Base-by-base conservation (phyloP, 2,329 filamentous ascomycete genomes). In the Kalmusia sp. region DNA sequence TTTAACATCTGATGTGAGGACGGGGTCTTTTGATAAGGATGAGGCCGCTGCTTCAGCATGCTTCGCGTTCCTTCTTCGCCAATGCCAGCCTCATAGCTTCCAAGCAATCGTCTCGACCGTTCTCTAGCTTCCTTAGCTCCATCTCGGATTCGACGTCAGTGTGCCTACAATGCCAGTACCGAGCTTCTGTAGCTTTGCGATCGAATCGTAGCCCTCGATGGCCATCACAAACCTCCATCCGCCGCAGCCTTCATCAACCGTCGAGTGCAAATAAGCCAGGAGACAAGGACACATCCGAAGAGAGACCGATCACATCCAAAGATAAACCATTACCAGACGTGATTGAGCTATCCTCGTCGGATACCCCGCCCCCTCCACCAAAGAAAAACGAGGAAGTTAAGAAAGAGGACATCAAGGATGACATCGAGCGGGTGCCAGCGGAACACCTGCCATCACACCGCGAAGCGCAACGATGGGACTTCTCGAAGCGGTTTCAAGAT, bases 401-500 rank as follows among this genome's bases (percentile, higher is more conserved):
- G 35, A 54, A 25, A 30, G 30, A 17, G 33, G 7, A 2, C 31
- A 52, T 58, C 9, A 57, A 64, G 5, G 67, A 71, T 34, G 67
- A 62, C 11, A 68, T 75, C 21, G 53, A 59, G 8, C 61, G 65
- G 12, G 73, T 74, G 8, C 69, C 74, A 6, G 68, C 73, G 21
- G 72, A 76, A 30, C 67, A 78, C 6, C 73, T 84, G 4, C 84
- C 83, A 6, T 86, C 84, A 6, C 77, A 83, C 47, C 71, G 76
- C 24, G 80, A 84, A 53, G 73, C 76, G 14, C 80, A 81, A 46
- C 76, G 85, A 71, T 87, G 83, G 61, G 74, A 83, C 43, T 59
- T 84, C 34, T 84, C 81, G 6, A 86, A 85, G 62, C 80, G 82
- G 50, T 85, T 95, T 71, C 85, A 84, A 41, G 76, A 83, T 51